Evolutionary conservation across 2,329 filamentous ascomycete genomes (phyloP).

Genomic region (Fusarium sp.): DNA sequence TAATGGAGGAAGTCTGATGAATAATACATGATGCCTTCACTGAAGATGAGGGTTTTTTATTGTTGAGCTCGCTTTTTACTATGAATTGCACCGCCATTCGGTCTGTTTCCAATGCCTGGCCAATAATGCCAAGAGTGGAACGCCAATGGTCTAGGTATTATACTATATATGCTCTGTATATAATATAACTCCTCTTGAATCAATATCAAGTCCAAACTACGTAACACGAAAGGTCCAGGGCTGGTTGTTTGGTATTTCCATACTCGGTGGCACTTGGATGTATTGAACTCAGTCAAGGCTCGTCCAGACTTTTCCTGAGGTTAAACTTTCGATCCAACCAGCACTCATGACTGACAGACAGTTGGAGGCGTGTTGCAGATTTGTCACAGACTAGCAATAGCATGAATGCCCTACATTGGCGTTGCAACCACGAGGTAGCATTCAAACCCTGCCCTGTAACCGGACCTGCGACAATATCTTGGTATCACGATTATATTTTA

Average conservation of each 20-base stretch:
- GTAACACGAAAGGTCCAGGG: too few relatives aligned
- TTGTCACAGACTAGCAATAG: conserved; percentile 21
- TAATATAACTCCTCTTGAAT: background rate
- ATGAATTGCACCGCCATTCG: background rate
- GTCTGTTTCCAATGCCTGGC: conserved; percentile 12
- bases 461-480: conserved; percentile 22
- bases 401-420: conserved; percentile 19
- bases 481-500: conserved; percentile 1
- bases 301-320: background rate
- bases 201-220: background rate
- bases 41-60: background rate
- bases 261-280: background rate
- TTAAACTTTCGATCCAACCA: background rate
- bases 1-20: background rate
- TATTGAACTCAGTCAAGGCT: background rate
- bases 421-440: conserved; percentile 13
- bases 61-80: background rate
- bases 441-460: conserved; percentile 29
- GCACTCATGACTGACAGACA: background rate
- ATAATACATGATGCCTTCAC: background rate
- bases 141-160: background rate
- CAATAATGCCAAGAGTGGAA: conserved; percentile 10
- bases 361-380: conserved; percentile 23
- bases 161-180: background rate
- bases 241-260: background rate